Evolutionary conservation across 306 rosid genomes (phyloP), one percentile per base, ranked within the genome.

Genomic region (Neltuma alba): DNA sequence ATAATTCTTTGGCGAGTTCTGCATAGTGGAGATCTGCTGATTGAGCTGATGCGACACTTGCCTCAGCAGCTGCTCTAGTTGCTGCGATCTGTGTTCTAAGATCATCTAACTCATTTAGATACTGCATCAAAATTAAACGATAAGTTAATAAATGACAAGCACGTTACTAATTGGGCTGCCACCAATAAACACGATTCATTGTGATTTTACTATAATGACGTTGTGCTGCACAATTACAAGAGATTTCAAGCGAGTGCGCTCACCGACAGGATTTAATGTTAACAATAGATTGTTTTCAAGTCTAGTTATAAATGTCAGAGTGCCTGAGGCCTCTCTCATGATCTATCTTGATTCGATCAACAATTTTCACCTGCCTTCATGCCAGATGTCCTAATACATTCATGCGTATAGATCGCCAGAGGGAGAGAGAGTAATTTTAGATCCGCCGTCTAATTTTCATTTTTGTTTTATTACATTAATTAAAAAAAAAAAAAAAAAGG

Each of bases 1-100:
- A 88, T 74, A 96, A 57, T 84, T 93, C 98, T 80, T 90, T 96
- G 62, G 83, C 18, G 75, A 96, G 96, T 60, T 79, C 87, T 31
- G 80, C 57, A 75, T 98, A 93, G 69, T 90, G 96, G 58, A 86
- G 80, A 68, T 93, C 88, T 2, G 97, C 91, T 7, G 93, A 88
- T 79, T 87, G 89, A 85, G 98, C 98, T 27, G 97, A 91, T 45
- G 90, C 96, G 75, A 92, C 90, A 82, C 97, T 89, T 40, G 97
- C 90, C 69, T 96, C 97, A 1, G 92, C 96, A 63, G 91, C 91
- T 64, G 88, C 93, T 83, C 83, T 93, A 33, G 97, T 83, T 37
- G 86, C 78, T 64, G 86, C 86, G 79, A 93, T 94, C 82, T 90
- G 92, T 21, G 81, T 79, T 84, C 91, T 86, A 54, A 91, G 86